Conservation (phyloP, 2,329 filamentous ascomycete species). For the Tolypocladium guangdongense region DNA sequence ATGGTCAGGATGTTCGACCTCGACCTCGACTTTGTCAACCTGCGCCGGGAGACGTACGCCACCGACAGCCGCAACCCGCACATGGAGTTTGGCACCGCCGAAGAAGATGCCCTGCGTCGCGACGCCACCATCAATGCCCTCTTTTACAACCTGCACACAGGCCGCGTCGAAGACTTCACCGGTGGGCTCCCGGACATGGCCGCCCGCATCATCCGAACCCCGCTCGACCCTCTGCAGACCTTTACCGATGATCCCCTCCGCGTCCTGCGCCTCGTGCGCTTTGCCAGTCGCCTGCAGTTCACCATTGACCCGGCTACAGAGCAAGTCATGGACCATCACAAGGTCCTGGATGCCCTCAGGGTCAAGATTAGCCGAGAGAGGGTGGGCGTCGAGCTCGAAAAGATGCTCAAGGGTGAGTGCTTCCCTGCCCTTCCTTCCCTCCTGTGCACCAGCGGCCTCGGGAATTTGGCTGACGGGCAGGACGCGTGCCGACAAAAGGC, state of each 20-base stretch:
- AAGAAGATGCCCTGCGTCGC: slow-evolving; percentile 78
- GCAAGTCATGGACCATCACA: slow-evolving; percentile 62
- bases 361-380: slow-evolving; percentile 88
- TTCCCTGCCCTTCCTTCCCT: background rate
- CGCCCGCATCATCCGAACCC: slow-evolving; percentile 66
- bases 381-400: slow-evolving; percentile 62
- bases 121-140: slow-evolving; percentile 94
- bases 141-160: slow-evolving; percentile 85
- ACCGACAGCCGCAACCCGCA: slow-evolving; percentile 83
- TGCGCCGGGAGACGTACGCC: slow-evolving; percentile 82
- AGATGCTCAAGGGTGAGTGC: slow-evolving; percentile 5
- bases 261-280: slow-evolving; percentile 77
- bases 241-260: slow-evolving; percentile 90
- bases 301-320: slow-evolving; percentile 60
- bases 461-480: too few species aligned
- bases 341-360: slow-evolving; percentile 69
- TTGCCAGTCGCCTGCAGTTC: slow-evolving; percentile 77
- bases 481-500: slow-evolving; percentile 21
- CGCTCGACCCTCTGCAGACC: slow-evolving; percentile 77
- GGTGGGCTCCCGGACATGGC: slow-evolving; percentile 67
- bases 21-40: slow-evolving; percentile 89
- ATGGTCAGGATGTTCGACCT: slow-evolving; percentile 76
- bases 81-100: slow-evolving; percentile 86
- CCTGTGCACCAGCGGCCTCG: background rate
- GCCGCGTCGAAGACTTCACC: slow-evolving; percentile 75